Percentiles rank a stretch among this genome's conserved stretches.
Evolutionary conservation across 2,329 filamentous ascomycete genomes (phyloP).

Genomic region (Aspergillus melleus): DNA sequence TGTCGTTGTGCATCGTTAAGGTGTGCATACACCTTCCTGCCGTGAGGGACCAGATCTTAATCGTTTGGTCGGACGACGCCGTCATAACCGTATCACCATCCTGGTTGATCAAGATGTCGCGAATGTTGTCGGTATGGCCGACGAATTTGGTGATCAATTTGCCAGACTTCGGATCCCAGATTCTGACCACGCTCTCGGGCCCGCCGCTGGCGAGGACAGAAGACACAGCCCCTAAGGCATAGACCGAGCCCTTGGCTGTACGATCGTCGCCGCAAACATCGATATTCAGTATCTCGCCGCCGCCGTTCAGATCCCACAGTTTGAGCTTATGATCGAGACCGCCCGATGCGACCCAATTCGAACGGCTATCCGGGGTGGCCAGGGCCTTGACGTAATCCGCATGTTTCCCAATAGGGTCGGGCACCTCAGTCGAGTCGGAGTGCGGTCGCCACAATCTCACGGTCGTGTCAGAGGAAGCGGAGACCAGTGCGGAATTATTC

Average conservation of each 20-base stretch:
- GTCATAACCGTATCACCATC: conserved; percentile 90
- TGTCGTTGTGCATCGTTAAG: conserved; percentile 97
- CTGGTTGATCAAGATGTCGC: conserved; percentile 85
- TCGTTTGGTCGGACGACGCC: conserved; percentile 90
- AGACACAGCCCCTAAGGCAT: conserved; percentile 78
- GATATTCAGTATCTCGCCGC: conserved; percentile 82
- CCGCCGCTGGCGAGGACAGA: conserved; percentile 88
- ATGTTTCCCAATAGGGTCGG: conserved; percentile 84
- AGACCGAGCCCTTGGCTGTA: conserved; percentile 88
- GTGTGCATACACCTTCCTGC: conserved; percentile 97
- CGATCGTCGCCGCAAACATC: conserved; percentile 74
- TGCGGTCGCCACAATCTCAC: conserved; percentile 90
- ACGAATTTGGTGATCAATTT: conserved; percentile 95
- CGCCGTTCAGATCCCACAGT: conserved; percentile 89
- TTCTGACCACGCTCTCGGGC: conserved; percentile 85
- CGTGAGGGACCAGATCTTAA: conserved; percentile 97
- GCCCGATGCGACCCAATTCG: conserved; percentile 89
- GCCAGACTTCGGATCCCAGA: conserved; percentile 88
- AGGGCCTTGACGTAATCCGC: conserved; percentile 96
- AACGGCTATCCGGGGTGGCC: conserved; percentile 68
- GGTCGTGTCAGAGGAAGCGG: conserved; percentile 88
- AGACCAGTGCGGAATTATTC: conserved; percentile 76
- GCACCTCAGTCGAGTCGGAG: conserved; percentile 61
- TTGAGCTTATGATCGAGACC: conserved; percentile 90
- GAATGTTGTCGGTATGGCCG: conserved; percentile 91